A percentile compares a stretch with the other conserved stretches of the same genome.
Evolutionary conservation across 1,284 basidiomycete species (phyloP).

Genomic region (Irpex lacteus): DNA sequence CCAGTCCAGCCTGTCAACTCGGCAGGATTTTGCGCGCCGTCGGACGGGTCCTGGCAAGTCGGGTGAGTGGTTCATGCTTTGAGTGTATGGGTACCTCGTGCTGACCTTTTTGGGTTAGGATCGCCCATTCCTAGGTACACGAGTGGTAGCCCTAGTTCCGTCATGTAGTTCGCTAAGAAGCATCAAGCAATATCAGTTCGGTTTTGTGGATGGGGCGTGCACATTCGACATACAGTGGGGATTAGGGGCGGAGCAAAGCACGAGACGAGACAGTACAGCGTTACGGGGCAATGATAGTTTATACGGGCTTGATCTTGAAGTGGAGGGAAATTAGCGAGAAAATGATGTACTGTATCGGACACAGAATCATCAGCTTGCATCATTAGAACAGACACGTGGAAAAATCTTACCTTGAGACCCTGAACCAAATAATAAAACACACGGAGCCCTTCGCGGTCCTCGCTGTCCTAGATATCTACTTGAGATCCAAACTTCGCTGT

Average conservation of each 20-base stretch:
- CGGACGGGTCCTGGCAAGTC: constrained; percentile 18
- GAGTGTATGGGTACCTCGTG: neutral
- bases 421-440: constrained; percentile 99
- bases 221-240: no score
- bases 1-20: constrained; percentile 22
- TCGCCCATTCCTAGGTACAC: constrained; percentile 4
- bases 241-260: no score
- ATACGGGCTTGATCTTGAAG: constrained; percentile 99
- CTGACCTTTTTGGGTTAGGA: neutral
- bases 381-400: neutral
- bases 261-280: no score
- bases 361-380: neutral
- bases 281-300: constrained; percentile 21
- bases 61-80: constrained; percentile 15
- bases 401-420: constrained; percentile 79
- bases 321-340: constrained; percentile 97
- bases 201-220: no score
- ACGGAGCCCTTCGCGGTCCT: constrained; percentile 96
- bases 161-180: no score
- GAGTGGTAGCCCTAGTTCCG: no score
- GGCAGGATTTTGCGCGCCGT: constrained; percentile 18
- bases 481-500: constrained; percentile 97
- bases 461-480: constrained; percentile 95
- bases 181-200: no score
- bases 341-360: constrained; percentile 70